phyloP scores from a whole-genome alignment of 352 stramenopile species.

The Elongisporangium undulatum region DNA sequence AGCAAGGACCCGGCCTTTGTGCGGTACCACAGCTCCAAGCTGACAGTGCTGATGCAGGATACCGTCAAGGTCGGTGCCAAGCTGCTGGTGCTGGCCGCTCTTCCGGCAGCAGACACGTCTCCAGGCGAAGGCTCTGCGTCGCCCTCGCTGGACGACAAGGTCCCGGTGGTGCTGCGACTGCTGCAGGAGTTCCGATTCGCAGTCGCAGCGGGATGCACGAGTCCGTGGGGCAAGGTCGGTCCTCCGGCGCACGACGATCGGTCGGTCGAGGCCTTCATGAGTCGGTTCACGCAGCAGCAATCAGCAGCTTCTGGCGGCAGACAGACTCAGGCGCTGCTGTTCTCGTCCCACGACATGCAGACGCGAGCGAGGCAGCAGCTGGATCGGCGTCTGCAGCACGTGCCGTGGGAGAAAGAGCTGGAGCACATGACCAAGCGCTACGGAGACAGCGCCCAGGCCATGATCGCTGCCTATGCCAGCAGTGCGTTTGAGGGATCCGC shows the following conservation, averaged over 20 bases:
- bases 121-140: background rate
- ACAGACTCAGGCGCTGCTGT: slow-evolving; percentile 17
- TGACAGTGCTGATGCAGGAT: slow-evolving; percentile 74
- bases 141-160: slow-evolving; percentile 7
- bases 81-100: slow-evolving; percentile 35
- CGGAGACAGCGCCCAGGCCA: slow-evolving; percentile 19
- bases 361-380: slow-evolving; percentile 5
- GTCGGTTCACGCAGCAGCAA: slow-evolving; percentile 40
- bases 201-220: slow-evolving; percentile 14
- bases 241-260: slow-evolving; percentile 24
- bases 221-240: slow-evolving; percentile 8
- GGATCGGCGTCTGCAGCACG: background rate
- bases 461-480: slow-evolving; percentile 26
- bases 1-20: slow-evolving; percentile 49
- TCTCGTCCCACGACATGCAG: slow-evolving; percentile 46
- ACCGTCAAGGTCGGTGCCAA: slow-evolving; percentile 60
- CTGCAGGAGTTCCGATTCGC: slow-evolving; percentile 42
- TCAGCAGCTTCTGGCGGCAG: slow-evolving; percentile 4
- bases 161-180: slow-evolving; percentile 25
- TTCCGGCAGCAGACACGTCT: slow-evolving; percentile 17
- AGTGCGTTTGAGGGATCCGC: slow-evolving; percentile 4
- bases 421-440: slow-evolving; percentile 59
- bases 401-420: slow-evolving; percentile 40
- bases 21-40: slow-evolving; percentile 75
- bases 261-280: slow-evolving; percentile 66